These are phyloP conservation scores for Paecilomyces sp. DNA, from an alignment of 2,329 filamentous ascomycete species.

Conservation along the genomic window DNA sequence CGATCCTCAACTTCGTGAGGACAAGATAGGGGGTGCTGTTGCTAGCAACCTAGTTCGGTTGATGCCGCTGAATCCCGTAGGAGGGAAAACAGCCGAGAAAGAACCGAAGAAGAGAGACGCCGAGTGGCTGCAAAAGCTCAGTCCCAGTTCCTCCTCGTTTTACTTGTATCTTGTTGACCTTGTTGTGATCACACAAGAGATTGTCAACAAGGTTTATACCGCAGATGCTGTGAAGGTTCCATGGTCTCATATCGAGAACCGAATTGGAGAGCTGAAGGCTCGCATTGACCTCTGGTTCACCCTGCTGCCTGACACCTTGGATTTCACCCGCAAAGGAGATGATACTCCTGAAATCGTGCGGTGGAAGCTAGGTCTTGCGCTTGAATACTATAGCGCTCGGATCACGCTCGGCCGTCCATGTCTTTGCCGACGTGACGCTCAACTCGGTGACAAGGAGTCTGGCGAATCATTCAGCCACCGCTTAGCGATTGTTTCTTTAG, in stretches of 20 bases:
- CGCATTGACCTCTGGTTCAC: constrained; percentile 32
- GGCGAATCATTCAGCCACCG: constrained; percentile 28
- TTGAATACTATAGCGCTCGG: constrained; percentile 37
- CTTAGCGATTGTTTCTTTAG: constrained; percentile 31
- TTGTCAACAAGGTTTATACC: constrained; percentile 36
- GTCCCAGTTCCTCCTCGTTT: constrained; percentile 20
- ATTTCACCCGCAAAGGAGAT: constrained; percentile 29
- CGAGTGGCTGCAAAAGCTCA: constrained; percentile 29
- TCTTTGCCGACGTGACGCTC: constrained; percentile 37
- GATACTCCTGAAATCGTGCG: constrained; percentile 27
- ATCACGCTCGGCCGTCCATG: constrained; percentile 40
- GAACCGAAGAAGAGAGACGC: constrained; percentile 18
- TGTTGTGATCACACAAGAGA: constrained; percentile 31
- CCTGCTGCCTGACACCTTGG: constrained; percentile 27
- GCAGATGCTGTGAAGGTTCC: constrained; percentile 30
- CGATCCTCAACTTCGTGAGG: constrained; percentile 21
- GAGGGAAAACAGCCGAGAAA: constrained; percentile 16
- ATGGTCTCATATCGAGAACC: constrained; percentile 34
- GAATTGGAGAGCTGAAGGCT: constrained; percentile 30
- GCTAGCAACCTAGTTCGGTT: constrained; percentile 24
- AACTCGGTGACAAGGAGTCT: constrained; percentile 12
- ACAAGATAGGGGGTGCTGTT: constrained; percentile 21
- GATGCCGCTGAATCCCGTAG: constrained; percentile 22
- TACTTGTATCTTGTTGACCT: constrained; percentile 35
- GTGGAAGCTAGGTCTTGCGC: constrained; percentile 33